Conservation (phyloP, 257 asterid genomes). For the Cordia subcordata region DNA sequence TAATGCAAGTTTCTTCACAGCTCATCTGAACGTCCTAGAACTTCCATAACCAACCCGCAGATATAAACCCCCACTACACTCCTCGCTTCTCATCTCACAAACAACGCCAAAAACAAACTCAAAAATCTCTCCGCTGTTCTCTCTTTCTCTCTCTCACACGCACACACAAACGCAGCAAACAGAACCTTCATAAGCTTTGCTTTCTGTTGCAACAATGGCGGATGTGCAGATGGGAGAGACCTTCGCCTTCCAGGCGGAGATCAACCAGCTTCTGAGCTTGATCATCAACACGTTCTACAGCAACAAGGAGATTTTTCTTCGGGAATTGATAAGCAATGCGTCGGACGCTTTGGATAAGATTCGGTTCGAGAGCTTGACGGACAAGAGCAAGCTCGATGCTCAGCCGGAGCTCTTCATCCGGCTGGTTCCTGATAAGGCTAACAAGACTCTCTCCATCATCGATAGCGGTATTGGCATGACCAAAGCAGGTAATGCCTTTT, state of each 20-base stretch:
- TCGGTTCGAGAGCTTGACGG: constrained; percentile 71
- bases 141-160: background rate
- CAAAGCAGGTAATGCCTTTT: constrained; percentile 52
- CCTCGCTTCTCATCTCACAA: background rate
- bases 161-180: background rate
- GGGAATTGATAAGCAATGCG: constrained; percentile 38
- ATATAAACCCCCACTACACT: background rate
- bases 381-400: constrained; percentile 71
- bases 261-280: constrained; percentile 37
- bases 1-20: no score
- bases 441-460: constrained; percentile 62
- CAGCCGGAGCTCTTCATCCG: constrained; percentile 81
- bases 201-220: constrained; percentile 10
- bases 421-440: constrained; percentile 64
- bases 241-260: constrained; percentile 41
- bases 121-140: no score
- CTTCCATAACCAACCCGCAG: background rate
- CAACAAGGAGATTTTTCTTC: constrained; percentile 46
- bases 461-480: constrained; percentile 89
- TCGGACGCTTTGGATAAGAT: constrained; percentile 53
- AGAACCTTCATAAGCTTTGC: no score
- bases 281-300: constrained; percentile 42
- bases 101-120: no score
- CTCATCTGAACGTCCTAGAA: background rate
- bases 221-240: constrained; percentile 39